Evolutionary conservation across 2,329 filamentous ascomycete species (phyloP), one percentile per base, ranked within the genome.

Genomic region (Colletotrichum tropicale): DNA sequence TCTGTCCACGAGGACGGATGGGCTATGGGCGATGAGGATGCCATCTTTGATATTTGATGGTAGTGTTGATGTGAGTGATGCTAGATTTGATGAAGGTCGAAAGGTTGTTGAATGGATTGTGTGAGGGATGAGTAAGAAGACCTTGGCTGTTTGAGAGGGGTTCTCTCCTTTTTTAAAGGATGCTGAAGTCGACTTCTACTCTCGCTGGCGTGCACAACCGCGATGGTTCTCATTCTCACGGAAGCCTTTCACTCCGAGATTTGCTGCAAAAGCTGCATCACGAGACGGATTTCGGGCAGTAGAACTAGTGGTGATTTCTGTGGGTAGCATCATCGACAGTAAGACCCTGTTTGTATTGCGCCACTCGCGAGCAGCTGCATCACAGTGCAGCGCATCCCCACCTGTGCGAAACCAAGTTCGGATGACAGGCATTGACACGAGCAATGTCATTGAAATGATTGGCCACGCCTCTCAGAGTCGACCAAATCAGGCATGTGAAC

Each of bases 211-310:
- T 26, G 55, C 55, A 58, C n/a, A 58, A 26, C 4, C 13, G 2
- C 6, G 6, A 21, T 58, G 24, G 26, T 0, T 24, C 2, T 58
- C 55, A 28, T 18, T 21, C 8, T 21, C 55, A 58, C 55, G 55
- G 55, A 8, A 58, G 55, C 26, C 24, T 58, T 3, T 26, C 15
- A 18, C 16, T 58, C 55, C 55, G 55, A 28, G 55, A 18, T 58
- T 28, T 28, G 21, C 21, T 28, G 55, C 0, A 2, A 18, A 28
- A 0, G 0, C 26, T 26, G 21, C 13, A 58, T 28, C 13, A 10
- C 3, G 8, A 58, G 55, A 28, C 55, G 55, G 55, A 58, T 28
- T 58, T 58, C 24, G 55, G 55, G 26, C 55, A 28, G 16, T 10
- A 58, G 7, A 3, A 26, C 13, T 21, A 58, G 8, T 15, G 2